Conservation (phyloP, 202 grass and related monocot genomes). For the Brachypodium distachyon region DNA sequence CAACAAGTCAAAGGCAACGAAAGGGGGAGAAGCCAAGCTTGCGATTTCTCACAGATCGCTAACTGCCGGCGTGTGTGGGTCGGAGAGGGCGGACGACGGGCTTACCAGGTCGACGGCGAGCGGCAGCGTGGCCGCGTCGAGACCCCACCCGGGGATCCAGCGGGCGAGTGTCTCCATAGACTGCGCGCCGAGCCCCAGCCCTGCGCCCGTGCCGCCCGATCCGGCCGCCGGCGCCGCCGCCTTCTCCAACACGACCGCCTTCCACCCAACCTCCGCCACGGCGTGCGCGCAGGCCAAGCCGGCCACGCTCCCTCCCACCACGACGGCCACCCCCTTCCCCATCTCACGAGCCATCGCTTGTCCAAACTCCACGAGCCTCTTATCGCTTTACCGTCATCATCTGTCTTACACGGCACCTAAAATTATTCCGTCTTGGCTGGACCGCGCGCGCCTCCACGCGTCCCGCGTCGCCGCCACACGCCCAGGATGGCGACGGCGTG, state of each 20-base stretch:
- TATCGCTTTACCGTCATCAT: constrained; percentile 3
- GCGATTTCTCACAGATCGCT: not conserved
- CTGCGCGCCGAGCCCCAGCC: constrained; percentile 73
- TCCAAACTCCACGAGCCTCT: not conserved
- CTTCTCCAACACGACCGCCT: constrained; percentile 64
- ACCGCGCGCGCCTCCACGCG: constrained; percentile 7
- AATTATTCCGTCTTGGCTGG: constrained; percentile 3
- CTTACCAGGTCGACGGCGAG: constrained; percentile 71
- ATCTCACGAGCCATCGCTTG: not conserved
- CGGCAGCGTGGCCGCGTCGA: constrained; percentile 29
- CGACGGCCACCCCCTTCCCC: constrained; percentile 38
- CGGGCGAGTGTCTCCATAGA: constrained; percentile 46
- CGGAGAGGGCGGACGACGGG: not conserved
- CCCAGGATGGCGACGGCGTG: constrained; percentile 12
- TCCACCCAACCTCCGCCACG: constrained; percentile 48
- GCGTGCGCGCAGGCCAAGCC: constrained; percentile 77
- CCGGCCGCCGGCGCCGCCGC: constrained; percentile 37
- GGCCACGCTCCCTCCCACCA: constrained; percentile 84
- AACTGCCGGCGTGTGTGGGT: not conserved
- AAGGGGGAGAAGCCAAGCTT: not conserved
- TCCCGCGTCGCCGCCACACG: constrained; percentile 10
- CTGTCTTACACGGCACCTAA: constrained; percentile 10
- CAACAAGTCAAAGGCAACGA: not conserved
- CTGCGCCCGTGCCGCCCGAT: constrained; percentile 69
- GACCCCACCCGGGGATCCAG: constrained; percentile 43